Conservation (phyloP, 371 early-diverging fungal genomes). For the Circinella umbellata region DNA sequence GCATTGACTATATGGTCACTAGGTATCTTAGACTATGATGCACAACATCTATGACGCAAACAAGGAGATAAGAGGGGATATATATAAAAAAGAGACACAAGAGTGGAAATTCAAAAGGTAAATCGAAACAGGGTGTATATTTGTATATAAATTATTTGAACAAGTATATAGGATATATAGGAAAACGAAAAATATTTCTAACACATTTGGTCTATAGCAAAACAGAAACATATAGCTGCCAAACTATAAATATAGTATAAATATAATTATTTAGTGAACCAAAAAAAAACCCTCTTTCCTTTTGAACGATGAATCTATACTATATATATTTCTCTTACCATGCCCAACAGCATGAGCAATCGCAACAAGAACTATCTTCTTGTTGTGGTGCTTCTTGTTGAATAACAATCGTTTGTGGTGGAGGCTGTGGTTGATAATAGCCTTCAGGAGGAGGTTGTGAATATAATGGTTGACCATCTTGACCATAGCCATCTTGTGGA, state of each 20-base stretch:
- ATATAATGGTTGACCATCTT: slow-evolving; percentile 9
- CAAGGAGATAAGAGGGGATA: too few relatives aligned
- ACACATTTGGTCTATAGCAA: slow-evolving; percentile 15
- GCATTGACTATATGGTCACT: too few relatives aligned
- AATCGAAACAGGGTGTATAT: too few relatives aligned
- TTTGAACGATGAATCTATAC: too few relatives aligned
- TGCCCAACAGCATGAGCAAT: slow-evolving; percentile 10
- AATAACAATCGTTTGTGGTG: slow-evolving; percentile 16
- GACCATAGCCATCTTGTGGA: slow-evolving; percentile 2
- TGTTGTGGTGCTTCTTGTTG: slow-evolving; percentile 11
- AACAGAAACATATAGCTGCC: slow-evolving; percentile 19
- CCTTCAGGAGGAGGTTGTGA: slow-evolving; percentile 15
- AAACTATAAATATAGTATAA: slow-evolving; percentile 2
- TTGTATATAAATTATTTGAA: too few relatives aligned
- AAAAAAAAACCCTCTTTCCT: too few relatives aligned
- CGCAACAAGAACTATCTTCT: slow-evolving; percentile 12
- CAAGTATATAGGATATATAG: too few relatives aligned
- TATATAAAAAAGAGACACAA: too few relatives aligned
- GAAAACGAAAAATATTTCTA: neutral
- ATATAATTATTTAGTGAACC: neutral
- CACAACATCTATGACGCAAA: too few relatives aligned
- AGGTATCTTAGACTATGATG: too few relatives aligned
- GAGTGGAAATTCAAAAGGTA: too few relatives aligned
- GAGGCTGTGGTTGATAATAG: slow-evolving; percentile 16
- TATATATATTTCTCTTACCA: slow-evolving; percentile 9